Conservation (phyloP, 2,329 filamentous ascomycete species). For the Penicillium sp. region DNA sequence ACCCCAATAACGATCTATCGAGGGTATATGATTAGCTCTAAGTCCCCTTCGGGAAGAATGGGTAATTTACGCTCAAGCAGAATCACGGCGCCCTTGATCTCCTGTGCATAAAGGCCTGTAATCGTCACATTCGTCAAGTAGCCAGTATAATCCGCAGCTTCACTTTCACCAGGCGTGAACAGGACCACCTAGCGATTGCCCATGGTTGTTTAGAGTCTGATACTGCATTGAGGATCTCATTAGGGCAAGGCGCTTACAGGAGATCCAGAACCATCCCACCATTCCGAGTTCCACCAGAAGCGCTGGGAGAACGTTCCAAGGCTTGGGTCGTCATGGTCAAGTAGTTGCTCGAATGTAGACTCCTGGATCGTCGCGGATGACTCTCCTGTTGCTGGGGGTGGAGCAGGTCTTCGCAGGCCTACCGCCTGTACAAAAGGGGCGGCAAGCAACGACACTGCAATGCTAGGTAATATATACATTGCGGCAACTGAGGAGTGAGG, state of each 20-base stretch:
- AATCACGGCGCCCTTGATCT: constrained; percentile 55
- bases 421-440: constrained; percentile 9
- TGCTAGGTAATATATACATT: constrained; percentile 9
- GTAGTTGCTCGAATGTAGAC: constrained; percentile 54
- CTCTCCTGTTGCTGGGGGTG: constrained; percentile 7
- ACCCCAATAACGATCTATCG: constrained; percentile 58
- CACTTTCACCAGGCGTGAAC: constrained; percentile 55
- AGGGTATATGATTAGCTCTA: not conserved
- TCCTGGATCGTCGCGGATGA: constrained; percentile 1
- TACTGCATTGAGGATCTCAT: not conserved
- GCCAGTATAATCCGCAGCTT: constrained; percentile 47
- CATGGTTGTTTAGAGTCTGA: not conserved
- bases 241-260: constrained; percentile 41
- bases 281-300: constrained; percentile 54
- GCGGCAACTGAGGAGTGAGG: not conserved
- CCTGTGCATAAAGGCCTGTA: constrained; percentile 53
- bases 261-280: constrained; percentile 56
- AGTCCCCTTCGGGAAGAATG: not conserved
- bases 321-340: constrained; percentile 59
- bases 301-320: constrained; percentile 57
- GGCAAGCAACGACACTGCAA: constrained; percentile 8
- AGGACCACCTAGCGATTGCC: constrained; percentile 42
- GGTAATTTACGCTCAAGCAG: constrained; percentile 53
- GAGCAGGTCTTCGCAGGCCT: constrained; percentile 5
- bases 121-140: constrained; percentile 54